A percentile compares a stretch with the other conserved stretches of the same genome.
These are phyloP conservation scores for Phellinidium pouzarii DNA, from an alignment of 1,284 basidiomycete genomes.

Conservation along the genomic window DNA sequence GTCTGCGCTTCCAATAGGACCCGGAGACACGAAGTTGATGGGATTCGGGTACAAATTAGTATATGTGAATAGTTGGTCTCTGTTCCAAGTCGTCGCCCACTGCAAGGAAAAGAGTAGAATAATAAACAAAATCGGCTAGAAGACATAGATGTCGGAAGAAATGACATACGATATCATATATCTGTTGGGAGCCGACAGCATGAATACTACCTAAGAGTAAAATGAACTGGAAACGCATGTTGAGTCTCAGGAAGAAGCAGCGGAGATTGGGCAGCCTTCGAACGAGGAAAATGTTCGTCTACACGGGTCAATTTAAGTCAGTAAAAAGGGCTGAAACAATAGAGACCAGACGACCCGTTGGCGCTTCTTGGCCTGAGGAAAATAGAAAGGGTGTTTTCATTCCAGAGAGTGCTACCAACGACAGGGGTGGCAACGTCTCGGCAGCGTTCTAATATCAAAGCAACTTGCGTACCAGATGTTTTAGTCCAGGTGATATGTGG, in stretches of 20 bases:
- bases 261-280: background rate
- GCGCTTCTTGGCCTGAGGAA: constrained; percentile 8
- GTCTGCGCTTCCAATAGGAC: constrained; percentile 38
- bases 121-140: constrained; percentile 1
- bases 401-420: background rate
- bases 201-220: constrained; percentile 3
- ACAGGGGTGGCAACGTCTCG: constrained; percentile 1
- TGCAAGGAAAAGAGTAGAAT: constrained; percentile 24
- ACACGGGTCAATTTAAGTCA: constrained; percentile 5
- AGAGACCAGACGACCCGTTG: background rate
- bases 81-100: constrained; percentile 64
- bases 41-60: constrained; percentile 37
- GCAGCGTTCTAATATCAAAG: background rate
- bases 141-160: background rate
- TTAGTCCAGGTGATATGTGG: constrained; percentile 5
- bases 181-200: constrained; percentile 26
- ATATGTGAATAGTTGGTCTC: constrained; percentile 41
- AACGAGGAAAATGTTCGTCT: background rate
- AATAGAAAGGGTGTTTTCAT: background rate
- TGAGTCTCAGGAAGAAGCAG: background rate
- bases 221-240: background rate
- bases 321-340: background rate
- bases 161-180: constrained; percentile 29
- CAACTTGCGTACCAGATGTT: background rate
- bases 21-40: constrained; percentile 46